Evolutionary conservation across 768 basidiomycete species (phyloP).

Genomic region (Hortiboletus flavorubellus): DNA sequence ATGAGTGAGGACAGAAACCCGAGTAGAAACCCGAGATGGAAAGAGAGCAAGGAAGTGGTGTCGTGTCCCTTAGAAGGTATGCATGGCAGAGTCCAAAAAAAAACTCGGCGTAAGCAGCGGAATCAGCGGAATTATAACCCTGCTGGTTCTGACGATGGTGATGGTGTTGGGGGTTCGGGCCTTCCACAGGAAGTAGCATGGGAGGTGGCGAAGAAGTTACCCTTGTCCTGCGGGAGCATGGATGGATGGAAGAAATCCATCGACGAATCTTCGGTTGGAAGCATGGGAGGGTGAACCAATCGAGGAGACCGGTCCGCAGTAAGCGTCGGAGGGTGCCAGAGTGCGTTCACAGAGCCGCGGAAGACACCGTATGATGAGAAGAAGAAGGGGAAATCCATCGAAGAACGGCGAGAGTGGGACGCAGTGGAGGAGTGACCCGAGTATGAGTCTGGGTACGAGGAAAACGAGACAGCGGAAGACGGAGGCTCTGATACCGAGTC

Average conservation of each 20-base stretch:
- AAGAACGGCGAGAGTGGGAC: constrained; percentile 56
- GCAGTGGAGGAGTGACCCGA: constrained; percentile 54
- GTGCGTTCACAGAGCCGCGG: constrained; percentile 52
- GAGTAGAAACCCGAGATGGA: too few relatives aligned
- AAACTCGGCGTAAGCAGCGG: constrained; percentile 26
- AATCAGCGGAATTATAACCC: constrained; percentile 10
- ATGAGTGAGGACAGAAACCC: not conserved
- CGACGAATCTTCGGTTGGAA: constrained; percentile 57
- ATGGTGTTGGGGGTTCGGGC: constrained; percentile 21
- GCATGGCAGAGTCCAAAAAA: constrained; percentile 38
- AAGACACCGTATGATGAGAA: constrained; percentile 53
- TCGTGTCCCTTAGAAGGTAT: constrained; percentile 26
- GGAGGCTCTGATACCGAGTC: constrained; percentile 50
- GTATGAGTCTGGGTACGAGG: constrained; percentile 60
- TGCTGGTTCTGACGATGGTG: constrained; percentile 24
- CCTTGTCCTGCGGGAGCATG: constrained; percentile 61
- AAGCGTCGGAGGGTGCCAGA: constrained; percentile 81
- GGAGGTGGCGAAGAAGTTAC: constrained; percentile 55
- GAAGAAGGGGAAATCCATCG: constrained; percentile 66
- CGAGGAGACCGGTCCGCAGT: constrained; percentile 55
- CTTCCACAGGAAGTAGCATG: constrained; percentile 46
- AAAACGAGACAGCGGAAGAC: constrained; percentile 62
- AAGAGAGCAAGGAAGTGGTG: not conserved
- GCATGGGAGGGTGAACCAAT: constrained; percentile 69
- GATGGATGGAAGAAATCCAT: constrained; percentile 74